These are phyloP conservation scores for Penicillium sp. DNA, from an alignment of 2,329 filamentous ascomycete genomes.

Conservation along the genomic window DNA sequence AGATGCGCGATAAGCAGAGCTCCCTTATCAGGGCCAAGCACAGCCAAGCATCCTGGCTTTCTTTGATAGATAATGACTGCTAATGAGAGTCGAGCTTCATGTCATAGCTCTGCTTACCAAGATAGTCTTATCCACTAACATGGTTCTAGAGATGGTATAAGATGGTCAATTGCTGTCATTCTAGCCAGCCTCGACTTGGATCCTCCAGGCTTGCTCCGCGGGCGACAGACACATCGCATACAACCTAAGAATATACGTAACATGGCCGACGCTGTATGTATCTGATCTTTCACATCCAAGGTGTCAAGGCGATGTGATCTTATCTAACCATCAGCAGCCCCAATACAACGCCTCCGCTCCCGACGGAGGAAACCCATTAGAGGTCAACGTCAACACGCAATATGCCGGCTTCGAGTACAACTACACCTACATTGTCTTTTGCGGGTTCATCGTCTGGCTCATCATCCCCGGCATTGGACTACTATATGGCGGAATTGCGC, in stretches of 20 bases:
- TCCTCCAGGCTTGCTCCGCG: no score
- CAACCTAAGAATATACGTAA: not conserved
- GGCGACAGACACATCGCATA: no score
- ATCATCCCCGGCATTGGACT: conserved; percentile 66
- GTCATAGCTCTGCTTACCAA: conserved; percentile 2
- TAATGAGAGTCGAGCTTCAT: not conserved
- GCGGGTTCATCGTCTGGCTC: conserved; percentile 60
- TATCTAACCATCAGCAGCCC: conserved; percentile 21
- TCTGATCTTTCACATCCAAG: not conserved
- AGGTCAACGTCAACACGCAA: conserved; percentile 55
- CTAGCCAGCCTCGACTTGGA: no score
- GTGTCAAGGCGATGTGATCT: not conserved
- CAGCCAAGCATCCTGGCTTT: not conserved
- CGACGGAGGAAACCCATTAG: conserved; percentile 52
- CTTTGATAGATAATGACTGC: not conserved
- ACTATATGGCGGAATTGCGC: conserved; percentile 60
- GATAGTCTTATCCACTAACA: not conserved
- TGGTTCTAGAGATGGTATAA: not conserved
- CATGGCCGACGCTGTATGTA: conserved; percentile 11
- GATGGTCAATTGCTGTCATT: no score
- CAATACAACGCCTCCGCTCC: conserved; percentile 39
- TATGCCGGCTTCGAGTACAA: conserved; percentile 59
- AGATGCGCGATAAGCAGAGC: not conserved
- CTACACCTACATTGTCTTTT: conserved; percentile 56
- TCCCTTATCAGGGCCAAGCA: not conserved